A percentile compares a stretch with the other conserved stretches of the same genome.
phyloP scores from a whole-genome alignment of 768 basidiomycete species.

The Lentinus tigrinus region DNA sequence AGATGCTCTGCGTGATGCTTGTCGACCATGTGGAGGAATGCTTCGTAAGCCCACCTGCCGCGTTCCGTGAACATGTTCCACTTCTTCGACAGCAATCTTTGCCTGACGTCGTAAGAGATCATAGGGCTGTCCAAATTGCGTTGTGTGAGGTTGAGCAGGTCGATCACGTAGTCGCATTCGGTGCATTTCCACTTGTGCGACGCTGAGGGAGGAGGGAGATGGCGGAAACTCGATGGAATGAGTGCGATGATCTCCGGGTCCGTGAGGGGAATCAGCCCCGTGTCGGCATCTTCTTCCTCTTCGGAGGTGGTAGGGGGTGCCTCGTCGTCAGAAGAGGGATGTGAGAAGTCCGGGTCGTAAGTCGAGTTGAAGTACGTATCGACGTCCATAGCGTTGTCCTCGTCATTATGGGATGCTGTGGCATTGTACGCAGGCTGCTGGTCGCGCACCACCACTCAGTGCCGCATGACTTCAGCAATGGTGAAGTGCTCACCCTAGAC shows the following conservation, averaged over 20 bases:
- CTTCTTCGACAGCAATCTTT: neutral
- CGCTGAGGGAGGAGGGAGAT: constrained; percentile 36
- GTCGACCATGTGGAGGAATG: constrained; percentile 22
- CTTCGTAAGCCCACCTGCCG: constrained; percentile 8
- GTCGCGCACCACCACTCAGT: too few relatives aligned
- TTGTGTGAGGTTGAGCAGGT: constrained; percentile 42
- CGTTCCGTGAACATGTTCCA: constrained; percentile 14
- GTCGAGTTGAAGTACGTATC: neutral
- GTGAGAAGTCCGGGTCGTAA: constrained; percentile 61
- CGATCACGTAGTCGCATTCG: constrained; percentile 43
- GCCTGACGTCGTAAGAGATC: constrained; percentile 1
- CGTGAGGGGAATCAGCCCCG: constrained; percentile 18
- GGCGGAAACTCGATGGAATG: constrained; percentile 38
- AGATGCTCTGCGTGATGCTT: constrained; percentile 23
- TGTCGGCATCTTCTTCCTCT: constrained; percentile 22
- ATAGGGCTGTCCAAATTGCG: constrained; percentile 29
- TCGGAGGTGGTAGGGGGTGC: constrained; percentile 34
- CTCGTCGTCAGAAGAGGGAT: constrained; percentile 39
- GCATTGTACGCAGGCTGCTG: neutral
- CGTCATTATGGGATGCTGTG: too few relatives aligned
- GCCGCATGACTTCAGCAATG: neutral
- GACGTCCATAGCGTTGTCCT: neutral
- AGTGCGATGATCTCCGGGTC: constrained; percentile 22
- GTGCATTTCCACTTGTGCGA: constrained; percentile 56
- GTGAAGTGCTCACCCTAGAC: neutral